Base-by-base conservation (phyloP, 129 eudicot genomes). In the Tanacetum coccineum region DNA sequence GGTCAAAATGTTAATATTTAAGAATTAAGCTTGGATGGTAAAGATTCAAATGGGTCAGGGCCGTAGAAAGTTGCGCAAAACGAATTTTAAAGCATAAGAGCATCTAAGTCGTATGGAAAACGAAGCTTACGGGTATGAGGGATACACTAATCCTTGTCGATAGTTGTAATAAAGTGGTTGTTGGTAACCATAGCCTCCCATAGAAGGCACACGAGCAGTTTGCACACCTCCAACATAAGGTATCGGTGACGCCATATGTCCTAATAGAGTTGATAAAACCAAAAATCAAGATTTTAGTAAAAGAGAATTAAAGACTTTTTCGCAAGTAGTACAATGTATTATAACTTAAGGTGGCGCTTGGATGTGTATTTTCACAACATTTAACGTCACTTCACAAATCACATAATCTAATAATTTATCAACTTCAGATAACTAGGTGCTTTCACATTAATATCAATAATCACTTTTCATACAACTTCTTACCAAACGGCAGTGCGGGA, bases 161-260 rank as follows among this genome's bases (percentile, higher is more conserved):
- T 80, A 89, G 72, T 80, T 79, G 69, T 93, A 89, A 28, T 75
- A 74, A 77, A 82, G 70, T 40, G 95, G 96, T 61, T 89, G 99
- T 70, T 89, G 95, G 78, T 82, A 86, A 64, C 95, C 88, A 68
- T 82, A 87, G 79, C 76, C 81, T 79, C 90, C 95, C 11, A 77
- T 9, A 13, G 83, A 81, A 32, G 96, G 89, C 73, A 89, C 88
- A 30, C 82, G 84, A 55, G 82, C 73, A 76, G 89, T 59, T 68
- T 87, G 84, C 46, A 73, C 52, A 9, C 88, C 84, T 82, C 92
- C 99, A 47, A 77, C 54, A 64, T 82, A 84, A 73, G 96, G 82
- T 36, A 85, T 60, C 18, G 89, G 85, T 70, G 95, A 84, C 63
- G 95, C 73, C 51, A 86, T 59, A 59, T 82, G 90, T 60, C 96